Percentiles rank a stretch among this genome's conserved stretches.
Conservation (phyloP, 805 yeast species). For the Metschnikowia noctiluminum region DNA sequence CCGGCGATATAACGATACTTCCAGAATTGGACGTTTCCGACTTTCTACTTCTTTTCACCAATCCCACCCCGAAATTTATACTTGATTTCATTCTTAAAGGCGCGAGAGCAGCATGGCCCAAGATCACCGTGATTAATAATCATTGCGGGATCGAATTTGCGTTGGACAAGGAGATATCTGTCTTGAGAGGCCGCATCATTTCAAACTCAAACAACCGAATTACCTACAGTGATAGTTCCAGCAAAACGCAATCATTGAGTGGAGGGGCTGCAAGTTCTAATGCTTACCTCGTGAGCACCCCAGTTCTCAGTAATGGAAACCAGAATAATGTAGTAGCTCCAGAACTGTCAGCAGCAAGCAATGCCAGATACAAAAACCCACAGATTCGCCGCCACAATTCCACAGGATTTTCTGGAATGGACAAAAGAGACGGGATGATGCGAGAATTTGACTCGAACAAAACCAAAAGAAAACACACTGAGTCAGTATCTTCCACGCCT, state of each 20-base stretch:
- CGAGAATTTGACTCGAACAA: slow-evolving; percentile 1
- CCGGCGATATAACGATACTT: slow-evolving; percentile 90
- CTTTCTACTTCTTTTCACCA: slow-evolving; percentile 59
- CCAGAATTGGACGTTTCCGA: slow-evolving; percentile 68
- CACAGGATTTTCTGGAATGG: slow-evolving; percentile 10
- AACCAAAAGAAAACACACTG: not conserved
- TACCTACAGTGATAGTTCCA: slow-evolving; percentile 6
- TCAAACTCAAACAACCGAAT: slow-evolving; percentile 23
- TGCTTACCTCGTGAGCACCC: slow-evolving; percentile 15
- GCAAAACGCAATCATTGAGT: slow-evolving; percentile 2
- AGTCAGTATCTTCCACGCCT: slow-evolving; percentile 5
- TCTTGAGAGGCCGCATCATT: slow-evolving; percentile 59
- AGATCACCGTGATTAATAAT: slow-evolving; percentile 76
- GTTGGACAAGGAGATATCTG: slow-evolving; percentile 73
- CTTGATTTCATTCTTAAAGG: slow-evolving; percentile 73
- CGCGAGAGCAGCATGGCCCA: slow-evolving; percentile 93
- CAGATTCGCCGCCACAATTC: slow-evolving; percentile 14
- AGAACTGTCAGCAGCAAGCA: not conserved
- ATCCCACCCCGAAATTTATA: slow-evolving; percentile 79
- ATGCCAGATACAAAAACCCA: slow-evolving; percentile 4
- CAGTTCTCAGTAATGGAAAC: slow-evolving; percentile 9
- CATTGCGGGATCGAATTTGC: slow-evolving; percentile 90
- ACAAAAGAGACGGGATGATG: slow-evolving; percentile 1
- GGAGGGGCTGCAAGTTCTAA: slow-evolving; percentile 13
- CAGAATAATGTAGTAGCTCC: not conserved